A percentile compares a stretch with the other conserved stretches of the same genome.
Evolutionary conservation across 140 eudicot species (phyloP).

Genomic region (Oenanthe javanica): DNA sequence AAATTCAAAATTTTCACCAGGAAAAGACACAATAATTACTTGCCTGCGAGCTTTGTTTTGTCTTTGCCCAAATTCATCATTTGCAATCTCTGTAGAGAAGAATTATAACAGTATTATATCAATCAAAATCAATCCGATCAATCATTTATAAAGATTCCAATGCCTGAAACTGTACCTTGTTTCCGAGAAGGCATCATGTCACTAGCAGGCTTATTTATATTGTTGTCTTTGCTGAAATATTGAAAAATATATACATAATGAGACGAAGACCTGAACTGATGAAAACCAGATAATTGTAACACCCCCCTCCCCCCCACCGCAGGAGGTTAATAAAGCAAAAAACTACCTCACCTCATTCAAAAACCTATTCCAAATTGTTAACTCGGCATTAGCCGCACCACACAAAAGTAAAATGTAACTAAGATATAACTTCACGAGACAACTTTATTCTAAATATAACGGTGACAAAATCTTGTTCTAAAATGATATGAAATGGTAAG

Average conservation of each 20-base stretch:
- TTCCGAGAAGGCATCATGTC: constrained; percentile 58
- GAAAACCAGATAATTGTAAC: background rate
- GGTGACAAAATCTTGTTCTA: background rate
- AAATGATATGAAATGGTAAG: background rate
- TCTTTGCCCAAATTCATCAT: constrained; percentile 66
- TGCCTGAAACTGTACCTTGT: constrained; percentile 44
- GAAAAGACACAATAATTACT: constrained; percentile 17
- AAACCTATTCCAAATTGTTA: background rate
- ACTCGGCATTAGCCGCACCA: background rate
- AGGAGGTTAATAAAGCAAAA: too few relatives aligned
- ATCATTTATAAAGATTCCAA: background rate
- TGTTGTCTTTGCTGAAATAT: constrained; percentile 63
- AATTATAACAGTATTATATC: background rate
- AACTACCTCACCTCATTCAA: too few relatives aligned
- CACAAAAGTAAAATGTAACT: background rate
- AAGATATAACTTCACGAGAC: background rate
- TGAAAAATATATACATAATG: background rate
- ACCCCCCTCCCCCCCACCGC: background rate
- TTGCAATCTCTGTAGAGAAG: constrained; percentile 44
- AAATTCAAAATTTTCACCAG: background rate
- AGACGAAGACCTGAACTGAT: background rate
- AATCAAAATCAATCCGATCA: background rate
- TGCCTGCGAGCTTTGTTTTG: constrained; percentile 94
- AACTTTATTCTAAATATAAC: background rate
- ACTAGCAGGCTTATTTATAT: constrained; percentile 36